Evolutionary conservation across 805 yeast genomes (phyloP).

Genomic region (Barnettozyma siamensis): DNA sequence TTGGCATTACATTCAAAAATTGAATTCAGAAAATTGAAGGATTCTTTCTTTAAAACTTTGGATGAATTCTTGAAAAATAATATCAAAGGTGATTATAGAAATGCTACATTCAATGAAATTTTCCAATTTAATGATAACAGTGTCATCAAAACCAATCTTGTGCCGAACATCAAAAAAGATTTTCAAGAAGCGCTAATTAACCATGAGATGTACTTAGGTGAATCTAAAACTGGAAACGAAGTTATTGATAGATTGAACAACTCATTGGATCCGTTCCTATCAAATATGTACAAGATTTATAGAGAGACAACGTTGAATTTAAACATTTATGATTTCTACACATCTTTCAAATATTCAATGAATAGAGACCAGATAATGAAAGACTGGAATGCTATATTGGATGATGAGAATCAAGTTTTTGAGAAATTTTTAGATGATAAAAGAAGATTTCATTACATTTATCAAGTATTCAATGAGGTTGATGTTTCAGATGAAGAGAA

Average conservation of each 20-base stretch:
- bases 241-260: slow-evolving; percentile 27
- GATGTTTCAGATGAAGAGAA: slow-evolving; percentile 29
- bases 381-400: slow-evolving; percentile 20
- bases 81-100: slow-evolving; percentile 12
- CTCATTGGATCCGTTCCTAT: slow-evolving; percentile 45
- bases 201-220: slow-evolving; percentile 28
- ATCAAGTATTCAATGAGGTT: slow-evolving; percentile 24
- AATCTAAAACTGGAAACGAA: slow-evolving; percentile 13
- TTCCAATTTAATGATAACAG: slow-evolving; percentile 29
- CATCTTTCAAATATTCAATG: slow-evolving; percentile 53
- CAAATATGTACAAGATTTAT: slow-evolving; percentile 58
- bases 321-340: slow-evolving; percentile 62
- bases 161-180: slow-evolving; percentile 39
- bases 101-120: slow-evolving; percentile 35
- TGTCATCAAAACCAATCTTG: slow-evolving; percentile 32
- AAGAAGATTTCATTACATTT: slow-evolving; percentile 24
- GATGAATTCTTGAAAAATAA: slow-evolving; percentile 16
- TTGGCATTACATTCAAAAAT: slow-evolving; percentile 17
- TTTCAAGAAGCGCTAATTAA: slow-evolving; percentile 37
- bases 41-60: slow-evolving; percentile 11
- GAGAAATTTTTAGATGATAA: slow-evolving; percentile 22
- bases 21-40: slow-evolving; percentile 18
- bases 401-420: slow-evolving; percentile 14
- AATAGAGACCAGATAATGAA: slow-evolving; percentile 25
- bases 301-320: slow-evolving; percentile 72